Percentiles rank a stretch among this genome's conserved stretches.
phyloP scores from a whole-genome alignment of 2,329 filamentous ascomycete genomes.

The Dichotomopilus funicola region DNA sequence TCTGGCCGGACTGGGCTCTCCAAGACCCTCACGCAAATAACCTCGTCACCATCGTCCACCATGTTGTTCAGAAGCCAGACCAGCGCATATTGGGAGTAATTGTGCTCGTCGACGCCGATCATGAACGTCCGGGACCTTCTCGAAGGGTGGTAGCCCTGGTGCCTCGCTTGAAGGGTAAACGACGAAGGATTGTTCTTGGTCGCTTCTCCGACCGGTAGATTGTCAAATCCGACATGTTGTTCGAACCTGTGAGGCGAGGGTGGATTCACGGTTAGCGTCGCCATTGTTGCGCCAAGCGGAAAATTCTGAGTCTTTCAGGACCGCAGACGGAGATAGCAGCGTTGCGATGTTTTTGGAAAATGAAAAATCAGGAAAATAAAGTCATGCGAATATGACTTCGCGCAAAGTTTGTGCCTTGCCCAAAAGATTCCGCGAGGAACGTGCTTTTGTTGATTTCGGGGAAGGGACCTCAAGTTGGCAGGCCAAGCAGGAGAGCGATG shows the following conservation, averaged over 20 bases:
- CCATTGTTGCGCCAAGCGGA: constrained; percentile 28
- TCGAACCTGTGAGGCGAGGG: constrained; percentile 45
- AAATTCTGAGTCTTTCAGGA: background rate
- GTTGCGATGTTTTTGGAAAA: no score
- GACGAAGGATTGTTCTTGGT: constrained; percentile 57
- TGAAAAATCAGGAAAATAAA: no score
- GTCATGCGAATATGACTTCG: no score
- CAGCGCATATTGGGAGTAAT: constrained; percentile 85
- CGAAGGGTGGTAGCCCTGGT: constrained; percentile 76
- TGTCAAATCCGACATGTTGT: constrained; percentile 55
- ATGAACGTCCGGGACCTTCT: constrained; percentile 82
- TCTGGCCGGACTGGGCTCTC: constrained; percentile 72
- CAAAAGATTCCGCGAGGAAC: no score
- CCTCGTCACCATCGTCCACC: constrained; percentile 88
- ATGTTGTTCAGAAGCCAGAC: constrained; percentile 90
- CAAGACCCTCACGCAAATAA: constrained; percentile 82
- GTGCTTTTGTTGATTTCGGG: no score
- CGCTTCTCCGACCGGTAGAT: constrained; percentile 50
- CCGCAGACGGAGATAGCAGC: no score
- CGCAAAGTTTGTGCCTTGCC: no score
- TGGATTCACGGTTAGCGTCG: constrained; percentile 37
- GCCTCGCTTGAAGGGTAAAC: constrained; percentile 76
- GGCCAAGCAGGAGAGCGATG: background rate
- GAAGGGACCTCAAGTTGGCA: no score
- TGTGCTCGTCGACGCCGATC: constrained; percentile 83